Base-by-base conservation (phyloP, 495 filamentous ascomycete genomes). In the Rostrohypoxylon terebratum region DNA sequence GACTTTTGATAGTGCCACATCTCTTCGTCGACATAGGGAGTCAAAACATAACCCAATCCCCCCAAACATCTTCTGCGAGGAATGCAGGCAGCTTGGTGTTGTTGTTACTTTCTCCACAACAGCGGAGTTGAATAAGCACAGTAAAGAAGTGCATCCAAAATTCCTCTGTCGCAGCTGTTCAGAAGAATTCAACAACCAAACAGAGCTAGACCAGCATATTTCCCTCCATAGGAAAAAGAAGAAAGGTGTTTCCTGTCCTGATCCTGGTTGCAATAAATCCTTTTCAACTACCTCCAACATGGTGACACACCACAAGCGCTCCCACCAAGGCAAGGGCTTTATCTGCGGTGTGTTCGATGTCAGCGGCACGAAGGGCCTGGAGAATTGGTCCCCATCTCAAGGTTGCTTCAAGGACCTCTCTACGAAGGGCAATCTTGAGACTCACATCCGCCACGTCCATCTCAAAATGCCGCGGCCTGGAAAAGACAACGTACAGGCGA, bases 271-370 rank as follows among this genome's bases (percentile, higher is more conserved):
- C 76, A 86, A 48, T 89, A 90, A 63, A 86, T 82, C 60, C 97
- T 97, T 80, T 92, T 92, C 7, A 89, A 90, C 74, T 88, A 86
- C 66, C 66, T 90, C 90, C 0, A 97, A 97, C 75, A 84, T 97
- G 20, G 91, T 89, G 31, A 87, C 89, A 0, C 96, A 99, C 74
- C 83, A 93, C 60, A 88, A 89, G 21, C 89, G 87, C 3, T 89
- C 90, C 0, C 96, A 99, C 74, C 83, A 91, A 63, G 89, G 89
- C 25, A 80, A 85, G 47, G 86, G 87, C 1, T 96, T 91, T 68
- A 83, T 90, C n/a, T 97, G 94, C 73, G 92, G 91, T 1, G 80
- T 87, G 40, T 85, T 87, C 11, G 88, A 93, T 73, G 81, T 92
- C 1, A 85, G 81, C 21, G 74, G 77, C 0, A 84, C 85, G 8